Conservation (phyloP, 257 asterid genomes). For the Nicotiana sylvestris region DNA sequence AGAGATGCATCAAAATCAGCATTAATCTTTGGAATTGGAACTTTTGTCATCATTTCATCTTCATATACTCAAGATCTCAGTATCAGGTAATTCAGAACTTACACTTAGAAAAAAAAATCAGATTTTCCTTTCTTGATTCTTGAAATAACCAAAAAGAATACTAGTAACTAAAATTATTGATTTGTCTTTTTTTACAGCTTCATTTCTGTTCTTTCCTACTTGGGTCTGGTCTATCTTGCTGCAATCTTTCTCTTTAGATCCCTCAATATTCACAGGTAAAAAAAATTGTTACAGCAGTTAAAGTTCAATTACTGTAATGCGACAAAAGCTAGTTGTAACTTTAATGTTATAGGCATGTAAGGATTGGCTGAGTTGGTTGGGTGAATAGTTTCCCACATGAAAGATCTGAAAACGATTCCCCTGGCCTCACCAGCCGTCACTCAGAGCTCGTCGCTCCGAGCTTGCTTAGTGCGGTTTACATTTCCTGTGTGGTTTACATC, state of each 20-base stretch:
- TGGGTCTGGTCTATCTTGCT: slow-evolving; percentile 79
- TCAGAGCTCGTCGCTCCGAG: too few relatives aligned
- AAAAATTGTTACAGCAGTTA: too few relatives aligned
- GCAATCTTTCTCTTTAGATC: slow-evolving; percentile 78
- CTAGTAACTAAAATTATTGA: not conserved
- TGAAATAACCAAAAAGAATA: not conserved
- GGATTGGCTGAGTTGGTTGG: too few relatives aligned
- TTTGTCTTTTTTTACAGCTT: slow-evolving; percentile 44
- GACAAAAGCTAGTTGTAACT: not conserved
- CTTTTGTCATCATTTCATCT: slow-evolving; percentile 71
- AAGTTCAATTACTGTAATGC: too few relatives aligned
- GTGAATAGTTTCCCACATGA: too few relatives aligned
- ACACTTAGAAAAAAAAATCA: not conserved
- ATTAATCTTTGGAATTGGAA: slow-evolving; percentile 78
- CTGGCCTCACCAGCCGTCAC: too few relatives aligned
- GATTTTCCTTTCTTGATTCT: not conserved
- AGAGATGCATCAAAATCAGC: slow-evolving; percentile 79
- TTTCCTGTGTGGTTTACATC: too few relatives aligned
- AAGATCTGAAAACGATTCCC: too few relatives aligned
- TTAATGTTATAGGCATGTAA: not conserved
- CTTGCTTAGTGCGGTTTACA: too few relatives aligned
- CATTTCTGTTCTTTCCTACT: slow-evolving; percentile 72
- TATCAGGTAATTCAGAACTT: slow-evolving; percentile 45
- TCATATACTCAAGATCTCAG: slow-evolving; percentile 70
- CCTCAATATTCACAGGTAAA: slow-evolving; percentile 53